Percentiles rank a stretch among this genome's conserved stretches.
Conservation (phyloP, 2,329 filamentous ascomycete genomes). For the Aspergillus novoparasiticus region DNA sequence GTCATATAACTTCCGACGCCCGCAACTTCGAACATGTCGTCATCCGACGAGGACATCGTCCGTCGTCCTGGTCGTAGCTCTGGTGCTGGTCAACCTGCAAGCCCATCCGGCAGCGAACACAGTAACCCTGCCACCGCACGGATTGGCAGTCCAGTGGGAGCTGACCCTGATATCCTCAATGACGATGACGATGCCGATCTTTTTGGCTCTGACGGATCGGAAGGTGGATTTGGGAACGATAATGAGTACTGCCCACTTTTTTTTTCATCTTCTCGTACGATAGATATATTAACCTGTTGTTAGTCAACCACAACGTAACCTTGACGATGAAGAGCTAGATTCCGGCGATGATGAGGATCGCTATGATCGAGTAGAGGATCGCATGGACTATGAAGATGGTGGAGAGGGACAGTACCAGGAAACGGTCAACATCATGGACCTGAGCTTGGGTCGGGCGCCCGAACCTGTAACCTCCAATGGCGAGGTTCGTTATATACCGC, state of each 20-base stretch:
- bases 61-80: conserved; percentile 36
- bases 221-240: conserved; percentile 38
- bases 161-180: conserved; percentile 36
- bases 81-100: conserved; percentile 25
- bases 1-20: neutral
- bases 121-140: conserved; percentile 18
- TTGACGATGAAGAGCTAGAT: conserved; percentile 65
- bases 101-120: conserved; percentile 26
- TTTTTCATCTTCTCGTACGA: neutral
- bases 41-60: conserved; percentile 41
- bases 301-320: conserved; percentile 45
- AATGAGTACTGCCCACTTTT: conserved; percentile 31
- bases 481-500: conserved; percentile 32
- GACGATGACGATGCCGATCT: conserved; percentile 46
- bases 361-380: conserved; percentile 53
- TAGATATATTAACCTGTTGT: conserved; percentile 17
- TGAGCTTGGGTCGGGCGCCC: conserved; percentile 59
- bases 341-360: conserved; percentile 64
- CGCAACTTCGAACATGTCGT: conserved; percentile 33
- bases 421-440: conserved; percentile 56
- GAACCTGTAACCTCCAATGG: conserved; percentile 54
- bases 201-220: conserved; percentile 50
- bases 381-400: conserved; percentile 47
- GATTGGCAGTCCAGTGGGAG: conserved; percentile 28
- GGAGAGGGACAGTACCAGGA: conserved; percentile 47